These are phyloP conservation scores for Cucurbita ficifolia DNA, from an alignment of 306 rosid species.

Conservation along the genomic window DNA sequence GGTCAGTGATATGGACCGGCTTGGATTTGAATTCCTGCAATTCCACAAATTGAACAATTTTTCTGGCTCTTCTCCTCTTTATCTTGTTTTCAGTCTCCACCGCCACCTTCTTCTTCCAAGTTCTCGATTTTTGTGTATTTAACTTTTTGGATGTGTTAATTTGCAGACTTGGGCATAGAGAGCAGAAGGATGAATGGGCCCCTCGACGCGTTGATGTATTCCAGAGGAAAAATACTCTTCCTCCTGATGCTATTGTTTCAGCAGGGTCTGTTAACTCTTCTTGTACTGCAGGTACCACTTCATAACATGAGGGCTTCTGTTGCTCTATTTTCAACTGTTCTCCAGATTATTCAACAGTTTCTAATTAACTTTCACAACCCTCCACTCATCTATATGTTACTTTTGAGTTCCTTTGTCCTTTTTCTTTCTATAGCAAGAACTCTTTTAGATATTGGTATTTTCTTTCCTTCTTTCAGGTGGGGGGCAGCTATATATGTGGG, in stretches of 20 bases:
- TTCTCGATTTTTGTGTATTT: background rate
- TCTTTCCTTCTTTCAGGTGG: slow-evolving; percentile 54
- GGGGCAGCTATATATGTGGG: slow-evolving; percentile 98
- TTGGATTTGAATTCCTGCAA: background rate
- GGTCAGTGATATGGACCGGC: slow-evolving; percentile 30
- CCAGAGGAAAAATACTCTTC: slow-evolving; percentile 53
- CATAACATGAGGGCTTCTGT: background rate
- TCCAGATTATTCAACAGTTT: background rate
- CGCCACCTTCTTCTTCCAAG: background rate
- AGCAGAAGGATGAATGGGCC: slow-evolving; percentile 95
- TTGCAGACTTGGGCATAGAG: slow-evolving; percentile 92
- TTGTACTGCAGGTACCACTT: slow-evolving; percentile 72
- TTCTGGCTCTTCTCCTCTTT: background rate
- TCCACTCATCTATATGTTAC: background rate
- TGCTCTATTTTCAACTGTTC: background rate
- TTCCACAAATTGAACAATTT: background rate
- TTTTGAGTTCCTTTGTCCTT: background rate
- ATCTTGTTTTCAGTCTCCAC: background rate
- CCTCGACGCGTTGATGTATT: slow-evolving; percentile 89
- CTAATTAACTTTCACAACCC: background rate
- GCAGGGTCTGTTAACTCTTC: slow-evolving; percentile 86
- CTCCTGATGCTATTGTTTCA: slow-evolving; percentile 69
- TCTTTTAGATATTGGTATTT: background rate
- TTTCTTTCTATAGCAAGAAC: background rate
- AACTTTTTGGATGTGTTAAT: slow-evolving; percentile 6